A percentile compares a stretch with the other conserved stretches of the same genome.
Conservation (phyloP, 2,329 filamentous ascomycete genomes). For the Tolypocladium endophyticum region DNA sequence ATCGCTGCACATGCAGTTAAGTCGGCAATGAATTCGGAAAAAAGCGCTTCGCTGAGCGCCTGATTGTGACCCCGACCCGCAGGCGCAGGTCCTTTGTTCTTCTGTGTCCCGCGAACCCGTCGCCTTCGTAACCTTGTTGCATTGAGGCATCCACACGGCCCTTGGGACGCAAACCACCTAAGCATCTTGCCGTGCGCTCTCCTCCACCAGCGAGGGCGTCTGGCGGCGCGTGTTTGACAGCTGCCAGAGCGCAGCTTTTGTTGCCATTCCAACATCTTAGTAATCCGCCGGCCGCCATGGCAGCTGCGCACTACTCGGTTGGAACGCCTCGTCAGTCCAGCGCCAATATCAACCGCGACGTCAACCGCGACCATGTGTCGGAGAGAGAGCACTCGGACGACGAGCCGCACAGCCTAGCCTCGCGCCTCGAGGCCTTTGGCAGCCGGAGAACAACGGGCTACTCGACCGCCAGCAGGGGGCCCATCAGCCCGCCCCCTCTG, state of each 20-base stretch:
- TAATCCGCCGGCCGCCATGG: neutral
- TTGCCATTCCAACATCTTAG: neutral
- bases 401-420: neutral
- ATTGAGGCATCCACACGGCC: neutral
- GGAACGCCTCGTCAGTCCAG: neutral
- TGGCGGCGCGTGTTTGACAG: neutral
- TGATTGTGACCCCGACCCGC: neutral
- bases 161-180: neutral
- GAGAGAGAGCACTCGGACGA: neutral
- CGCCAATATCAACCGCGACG: neutral
- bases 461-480: constrained; percentile 4
- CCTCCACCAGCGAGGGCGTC: neutral
- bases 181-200: neutral
- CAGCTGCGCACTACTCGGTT: neutral
- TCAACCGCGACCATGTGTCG: neutral
- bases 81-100: neutral
- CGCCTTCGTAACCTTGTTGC: neutral
- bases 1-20: neutral
- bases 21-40: neutral
- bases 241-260: neutral
- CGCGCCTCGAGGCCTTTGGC: constrained; percentile 2
- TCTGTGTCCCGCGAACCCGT: neutral
- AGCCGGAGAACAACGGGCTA: constrained; percentile 1
- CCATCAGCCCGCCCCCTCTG: constrained; percentile 18
- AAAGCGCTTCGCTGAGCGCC: neutral